These are phyloP conservation scores for Carallia brachiata DNA, from an alignment of 345 rosid species.

Conservation along the genomic window DNA sequence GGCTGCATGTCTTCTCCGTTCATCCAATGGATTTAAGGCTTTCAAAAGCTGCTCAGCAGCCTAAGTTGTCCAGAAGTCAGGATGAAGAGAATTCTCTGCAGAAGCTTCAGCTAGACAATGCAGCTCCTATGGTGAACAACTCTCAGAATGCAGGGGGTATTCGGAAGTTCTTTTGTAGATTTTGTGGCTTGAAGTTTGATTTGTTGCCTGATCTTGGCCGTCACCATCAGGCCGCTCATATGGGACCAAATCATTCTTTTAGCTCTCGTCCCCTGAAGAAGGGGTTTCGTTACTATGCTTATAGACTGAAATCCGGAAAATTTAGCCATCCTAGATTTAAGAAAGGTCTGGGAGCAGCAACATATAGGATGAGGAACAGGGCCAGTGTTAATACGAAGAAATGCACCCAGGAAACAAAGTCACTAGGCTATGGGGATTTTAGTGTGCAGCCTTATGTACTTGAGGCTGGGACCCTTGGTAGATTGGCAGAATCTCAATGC, in stretches of 20 bases:
- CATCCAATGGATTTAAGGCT: constrained; percentile 61
- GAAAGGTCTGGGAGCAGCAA: constrained; percentile 74
- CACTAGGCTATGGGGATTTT: constrained; percentile 32
- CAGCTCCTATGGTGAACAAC: constrained; percentile 40
- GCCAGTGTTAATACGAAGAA: constrained; percentile 66
- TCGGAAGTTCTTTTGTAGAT: constrained; percentile 71
- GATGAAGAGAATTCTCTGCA: constrained; percentile 30
- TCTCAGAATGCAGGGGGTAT: constrained; percentile 42
- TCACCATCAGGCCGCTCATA: constrained; percentile 99
- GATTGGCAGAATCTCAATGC: constrained; percentile 61
- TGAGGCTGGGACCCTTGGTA: constrained; percentile 43
- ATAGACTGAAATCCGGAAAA: constrained; percentile 86
- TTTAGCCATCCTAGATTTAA: constrained; percentile 83
- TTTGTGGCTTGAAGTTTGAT: constrained; percentile 88
- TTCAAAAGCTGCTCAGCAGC: constrained; percentile 39
- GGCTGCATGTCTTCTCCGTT: constrained; percentile 67
- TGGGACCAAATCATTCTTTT: constrained; percentile 52
- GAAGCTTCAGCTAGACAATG: constrained; percentile 39
- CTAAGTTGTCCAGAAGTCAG: constrained; percentile 19
- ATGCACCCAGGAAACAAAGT: constrained; percentile 68
- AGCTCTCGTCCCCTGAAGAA: constrained; percentile 62
- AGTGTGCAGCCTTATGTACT: constrained; percentile 34
- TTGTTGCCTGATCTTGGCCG: constrained; percentile 97
- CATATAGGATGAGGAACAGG: constrained; percentile 73
- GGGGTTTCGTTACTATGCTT: constrained; percentile 67